Percentiles rank a stretch among this genome's conserved stretches.
Conservation (phyloP, 2,329 filamentous ascomycete genomes). For the Colletotrichum lini region DNA sequence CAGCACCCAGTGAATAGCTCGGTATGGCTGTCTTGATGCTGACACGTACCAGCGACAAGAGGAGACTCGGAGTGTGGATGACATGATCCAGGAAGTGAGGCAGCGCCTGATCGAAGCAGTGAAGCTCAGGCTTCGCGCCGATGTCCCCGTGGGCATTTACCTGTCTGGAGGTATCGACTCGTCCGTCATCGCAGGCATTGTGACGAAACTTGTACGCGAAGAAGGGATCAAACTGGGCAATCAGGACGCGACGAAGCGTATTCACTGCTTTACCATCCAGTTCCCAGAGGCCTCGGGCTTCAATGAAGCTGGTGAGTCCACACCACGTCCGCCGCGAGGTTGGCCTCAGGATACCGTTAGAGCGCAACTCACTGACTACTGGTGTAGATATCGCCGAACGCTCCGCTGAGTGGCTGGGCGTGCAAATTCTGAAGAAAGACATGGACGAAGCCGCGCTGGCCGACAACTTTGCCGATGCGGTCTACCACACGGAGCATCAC, state of each 20-base stretch:
- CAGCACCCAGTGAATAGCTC: background rate
- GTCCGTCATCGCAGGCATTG: conserved; percentile 69
- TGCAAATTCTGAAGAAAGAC: conserved; percentile 47
- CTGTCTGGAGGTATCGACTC: conserved; percentile 72
- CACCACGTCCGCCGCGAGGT: no score
- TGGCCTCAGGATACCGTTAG: background rate
- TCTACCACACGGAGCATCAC: conserved; percentile 52
- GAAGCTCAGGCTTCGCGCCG: conserved; percentile 66
- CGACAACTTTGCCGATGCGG: conserved; percentile 48
- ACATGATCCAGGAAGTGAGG: conserved; percentile 66
- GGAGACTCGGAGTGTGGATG: conserved; percentile 62
- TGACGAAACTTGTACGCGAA: conserved; percentile 64
- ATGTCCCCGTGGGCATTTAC: conserved; percentile 71
- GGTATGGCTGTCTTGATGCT: background rate
- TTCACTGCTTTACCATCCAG: conserved; percentile 64
- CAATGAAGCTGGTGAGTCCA: conserved; percentile 61
- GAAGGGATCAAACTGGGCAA: conserved; percentile 63
- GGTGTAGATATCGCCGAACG: conserved; percentile 49
- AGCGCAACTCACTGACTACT: background rate
- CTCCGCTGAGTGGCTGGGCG: conserved; percentile 52
- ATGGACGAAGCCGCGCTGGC: conserved; percentile 50
- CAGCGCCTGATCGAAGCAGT: conserved; percentile 66
- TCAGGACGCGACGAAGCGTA: conserved; percentile 47
- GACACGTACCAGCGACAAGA: conserved; percentile 45
- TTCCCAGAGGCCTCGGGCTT: conserved; percentile 64